phyloP scores from a whole-genome alignment of 2,329 filamentous ascomycete genomes.

The Aspergillus carbonarius region DNA sequence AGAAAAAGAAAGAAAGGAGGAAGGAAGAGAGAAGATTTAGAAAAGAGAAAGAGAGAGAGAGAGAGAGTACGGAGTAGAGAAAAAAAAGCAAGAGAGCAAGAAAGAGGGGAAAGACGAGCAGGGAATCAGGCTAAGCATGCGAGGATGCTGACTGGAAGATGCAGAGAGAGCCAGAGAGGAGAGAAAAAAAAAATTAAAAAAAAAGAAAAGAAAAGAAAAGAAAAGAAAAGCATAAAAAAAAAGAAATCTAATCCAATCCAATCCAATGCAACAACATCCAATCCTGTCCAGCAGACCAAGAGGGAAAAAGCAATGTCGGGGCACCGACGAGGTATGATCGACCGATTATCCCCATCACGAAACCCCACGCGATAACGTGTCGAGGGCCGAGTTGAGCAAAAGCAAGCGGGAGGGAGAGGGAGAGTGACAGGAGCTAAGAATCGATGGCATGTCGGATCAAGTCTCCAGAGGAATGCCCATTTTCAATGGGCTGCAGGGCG shows the following conservation, averaged over 20 bases:
- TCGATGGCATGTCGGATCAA: neutral
- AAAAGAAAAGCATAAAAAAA: too few relatives aligned
- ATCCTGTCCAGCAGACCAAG: neutral
- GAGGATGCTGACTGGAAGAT: neutral
- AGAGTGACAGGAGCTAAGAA: neutral
- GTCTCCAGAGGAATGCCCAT: neutral
- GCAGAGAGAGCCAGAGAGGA: too few relatives aligned
- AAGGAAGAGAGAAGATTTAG: neutral
- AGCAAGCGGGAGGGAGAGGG: neutral
- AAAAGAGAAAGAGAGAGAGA: neutral
- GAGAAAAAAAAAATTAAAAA: too few relatives aligned
- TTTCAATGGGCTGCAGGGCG: neutral
- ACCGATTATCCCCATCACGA: slow-evolving; percentile 8
- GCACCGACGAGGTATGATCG: neutral
- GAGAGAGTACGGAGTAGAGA: neutral
- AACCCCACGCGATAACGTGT: slow-evolving; percentile 19
- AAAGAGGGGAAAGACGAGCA: neutral
- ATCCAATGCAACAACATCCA: too few relatives aligned
- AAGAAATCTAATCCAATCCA: too few relatives aligned
- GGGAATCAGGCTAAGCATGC: neutral
- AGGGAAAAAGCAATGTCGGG: neutral
- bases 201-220: too few relatives aligned
- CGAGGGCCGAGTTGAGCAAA: neutral
- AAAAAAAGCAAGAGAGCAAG: neutral
- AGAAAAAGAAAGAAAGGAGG: neutral